Base-by-base conservation (phyloP, 169 alveolate species). In the Eimeria zaria region DNA sequence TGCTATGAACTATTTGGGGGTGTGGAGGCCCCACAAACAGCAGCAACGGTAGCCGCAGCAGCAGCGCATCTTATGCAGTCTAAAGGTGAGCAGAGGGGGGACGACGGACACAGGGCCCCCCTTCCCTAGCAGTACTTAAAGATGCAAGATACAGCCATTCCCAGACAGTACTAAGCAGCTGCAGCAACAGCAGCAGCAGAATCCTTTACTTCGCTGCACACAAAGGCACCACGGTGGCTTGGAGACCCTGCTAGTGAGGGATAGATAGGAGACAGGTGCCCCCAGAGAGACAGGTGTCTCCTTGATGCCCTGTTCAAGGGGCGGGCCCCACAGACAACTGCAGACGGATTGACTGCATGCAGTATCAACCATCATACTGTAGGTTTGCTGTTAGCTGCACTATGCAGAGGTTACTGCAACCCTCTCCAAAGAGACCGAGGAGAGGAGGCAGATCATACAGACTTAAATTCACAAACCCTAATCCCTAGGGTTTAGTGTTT, bases 111-210 rank as follows among this genome's bases (percentile, higher is more conserved):
- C n/a, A n/a, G n/a, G n/a, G n/a, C n/a, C n/a, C n/a, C n/a, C n/a
- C n/a, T n/a, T n/a, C n/a, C n/a, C n/a, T n/a, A n/a, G n/a, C n/a
- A n/a, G n/a, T n/a, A n/a, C n/a, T n/a, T n/a, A n/a, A n/a, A n/a
- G n/a, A n/a, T n/a, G n/a, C n/a, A n/a, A n/a, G n/a, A n/a, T n/a
- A n/a, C n/a, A n/a, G n/a, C n/a, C n/a, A n/a, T n/a, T n/a, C n/a
- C n/a, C n/a, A n/a, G n/a, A n/a, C n/a, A n/a, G n/a, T n/a, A n/a
- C n/a, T n/a, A n/a, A 69, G 46, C 81, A 69, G 46, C 78, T 18
- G 78, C 78, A 67, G 78, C 78, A 67, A 18, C 78, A 67, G 78
- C 39, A 69, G 39, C 4, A 69, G 81, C 81, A 69, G 14, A 30
- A n/a, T 5, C 46, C 20, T 22, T 20, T 33, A 39, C 81, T 33